Evolutionary conservation across 2,329 filamentous ascomycete genomes (phyloP), one percentile per base, ranked within the genome.

Genomic region (Sporothrix mexicana): DNA sequence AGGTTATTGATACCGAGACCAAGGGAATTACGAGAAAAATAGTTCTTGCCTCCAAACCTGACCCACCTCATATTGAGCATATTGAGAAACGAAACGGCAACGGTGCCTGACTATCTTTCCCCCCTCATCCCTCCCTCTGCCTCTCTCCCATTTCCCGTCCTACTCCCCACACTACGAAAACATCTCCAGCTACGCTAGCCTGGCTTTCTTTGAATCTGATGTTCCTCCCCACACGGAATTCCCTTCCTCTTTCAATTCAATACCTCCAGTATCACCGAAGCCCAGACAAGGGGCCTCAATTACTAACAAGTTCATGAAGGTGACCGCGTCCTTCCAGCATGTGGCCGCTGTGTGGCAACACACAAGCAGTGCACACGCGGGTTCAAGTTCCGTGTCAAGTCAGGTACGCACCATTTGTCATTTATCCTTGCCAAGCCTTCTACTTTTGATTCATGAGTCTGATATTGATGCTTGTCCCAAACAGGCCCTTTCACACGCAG

Each of bases 271-370:
- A 25, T 62, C 30, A 15, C 30, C 53, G 13, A 49, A 72, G 17
- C 7, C 41, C 15, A 67, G 13, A 23, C 43, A 43, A 36, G 25
- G 4, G 15, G 23, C 43, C 8, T 51, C 47, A 4, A 41, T 23
- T 43, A 68, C 47, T 68, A 20, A 68, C 47, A 2, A 12, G 5
- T 4, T 12, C 47, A 41, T 25, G 2, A 53, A 84, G 83, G 83
- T 76, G 84, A 85, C 72, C 81, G 83, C 59, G 78, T 77, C 1
- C 79, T 77, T 43, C 80, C 80, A 23, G 74, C 76, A 3, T 82
- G 81, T 73, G 79, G 80, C 25, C 78, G 80, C 43, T 82, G 81
- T 71, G 72, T 74, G 12, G 75, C 74, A 68, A 75, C 75, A 47
- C 75, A 77, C 30, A 77, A 76, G 6, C 69, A 76, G 10, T 82